These are phyloP conservation scores for Neurospora cerealis DNA, from an alignment of 495 filamentous ascomycete species.

Conservation along the genomic window DNA sequence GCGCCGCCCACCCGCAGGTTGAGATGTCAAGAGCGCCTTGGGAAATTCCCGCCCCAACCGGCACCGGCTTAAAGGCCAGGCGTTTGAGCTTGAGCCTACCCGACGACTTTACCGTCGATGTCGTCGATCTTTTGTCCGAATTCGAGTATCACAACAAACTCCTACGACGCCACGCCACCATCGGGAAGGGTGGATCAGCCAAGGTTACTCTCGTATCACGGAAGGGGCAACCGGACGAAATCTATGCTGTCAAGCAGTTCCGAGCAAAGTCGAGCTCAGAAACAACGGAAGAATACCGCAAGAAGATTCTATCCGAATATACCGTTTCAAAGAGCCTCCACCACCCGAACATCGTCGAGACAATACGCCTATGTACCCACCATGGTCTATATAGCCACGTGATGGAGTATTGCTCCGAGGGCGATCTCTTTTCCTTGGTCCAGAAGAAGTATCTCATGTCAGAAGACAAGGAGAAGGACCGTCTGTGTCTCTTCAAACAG, in stretches of 20 bases:
- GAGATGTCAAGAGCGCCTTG: slow-evolving; percentile 30
- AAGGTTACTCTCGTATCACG: slow-evolving; percentile 60
- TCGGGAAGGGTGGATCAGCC: slow-evolving; percentile 65
- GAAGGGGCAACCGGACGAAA: slow-evolving; percentile 39
- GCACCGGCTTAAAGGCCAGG: slow-evolving; percentile 56
- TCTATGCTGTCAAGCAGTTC: slow-evolving; percentile 74
- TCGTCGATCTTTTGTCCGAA: slow-evolving; percentile 48
- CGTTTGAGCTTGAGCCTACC: slow-evolving; percentile 53
- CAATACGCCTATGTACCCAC: slow-evolving; percentile 55
- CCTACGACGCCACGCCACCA: slow-evolving; percentile 49
- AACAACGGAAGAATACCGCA: slow-evolving; percentile 54
- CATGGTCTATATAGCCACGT: slow-evolving; percentile 67
- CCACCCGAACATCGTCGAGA: slow-evolving; percentile 73
- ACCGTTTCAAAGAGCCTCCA: slow-evolving; percentile 64
- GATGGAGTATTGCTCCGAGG: slow-evolving; percentile 73
- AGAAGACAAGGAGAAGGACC: slow-evolving; percentile 54
- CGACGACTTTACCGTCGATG: slow-evolving; percentile 54
- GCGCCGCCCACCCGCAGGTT: slow-evolving; percentile 7
- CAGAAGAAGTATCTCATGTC: slow-evolving; percentile 49
- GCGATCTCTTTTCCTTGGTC: slow-evolving; percentile 63
- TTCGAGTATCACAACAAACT: slow-evolving; percentile 50
- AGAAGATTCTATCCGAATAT: slow-evolving; percentile 75
- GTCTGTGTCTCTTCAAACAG: slow-evolving; percentile 73
- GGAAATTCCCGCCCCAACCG: slow-evolving; percentile 46
- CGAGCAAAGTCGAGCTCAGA: slow-evolving; percentile 52